Evolutionary conservation across 495 filamentous ascomycete genomes (phyloP).

Genomic region (Neurospora discreta): DNA sequence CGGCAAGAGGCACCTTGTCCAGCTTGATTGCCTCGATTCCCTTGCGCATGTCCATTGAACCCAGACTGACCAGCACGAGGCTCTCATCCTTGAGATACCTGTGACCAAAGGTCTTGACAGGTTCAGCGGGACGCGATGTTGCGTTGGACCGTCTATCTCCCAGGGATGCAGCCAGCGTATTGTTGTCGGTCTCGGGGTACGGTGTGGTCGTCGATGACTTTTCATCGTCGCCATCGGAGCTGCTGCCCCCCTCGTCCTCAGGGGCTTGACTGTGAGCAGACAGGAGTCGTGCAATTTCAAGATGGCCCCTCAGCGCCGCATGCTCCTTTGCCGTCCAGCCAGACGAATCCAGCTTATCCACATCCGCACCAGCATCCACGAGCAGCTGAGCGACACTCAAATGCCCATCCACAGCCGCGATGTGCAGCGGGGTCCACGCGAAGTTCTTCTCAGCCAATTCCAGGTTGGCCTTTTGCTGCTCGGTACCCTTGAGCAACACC

Average conservation of each 20-base stretch:
- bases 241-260: conserved; percentile 12
- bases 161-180: conserved; percentile 30
- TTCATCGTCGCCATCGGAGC: conserved; percentile 24
- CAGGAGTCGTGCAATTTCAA: conserved; percentile 61
- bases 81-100: conserved; percentile 82
- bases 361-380: conserved; percentile 61
- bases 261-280: conserved; percentile 24
- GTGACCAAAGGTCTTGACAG: conserved; percentile 92
- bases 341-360: conserved; percentile 65
- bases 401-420: conserved; percentile 81
- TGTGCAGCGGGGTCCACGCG: conserved; percentile 86
- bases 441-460: conserved; percentile 77
- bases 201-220: conserved; percentile 27
- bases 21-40: conserved; percentile 69
- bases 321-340: conserved; percentile 96
- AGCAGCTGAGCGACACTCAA: conserved; percentile 57
- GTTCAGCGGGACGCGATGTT: conserved; percentile 42
- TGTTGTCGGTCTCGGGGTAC: conserved; percentile 25
- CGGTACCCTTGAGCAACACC: conserved; percentile 58
- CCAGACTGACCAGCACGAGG: conserved; percentile 84
- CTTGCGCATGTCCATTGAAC: conserved; percentile 87
- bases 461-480: conserved; percentile 58
- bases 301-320: conserved; percentile 77
- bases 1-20: conserved; percentile 75
- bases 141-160: conserved; percentile 37